Evolutionary conservation across 2,329 filamentous ascomycete species (phyloP).

Genomic region (Alternaria ethzedia): DNA sequence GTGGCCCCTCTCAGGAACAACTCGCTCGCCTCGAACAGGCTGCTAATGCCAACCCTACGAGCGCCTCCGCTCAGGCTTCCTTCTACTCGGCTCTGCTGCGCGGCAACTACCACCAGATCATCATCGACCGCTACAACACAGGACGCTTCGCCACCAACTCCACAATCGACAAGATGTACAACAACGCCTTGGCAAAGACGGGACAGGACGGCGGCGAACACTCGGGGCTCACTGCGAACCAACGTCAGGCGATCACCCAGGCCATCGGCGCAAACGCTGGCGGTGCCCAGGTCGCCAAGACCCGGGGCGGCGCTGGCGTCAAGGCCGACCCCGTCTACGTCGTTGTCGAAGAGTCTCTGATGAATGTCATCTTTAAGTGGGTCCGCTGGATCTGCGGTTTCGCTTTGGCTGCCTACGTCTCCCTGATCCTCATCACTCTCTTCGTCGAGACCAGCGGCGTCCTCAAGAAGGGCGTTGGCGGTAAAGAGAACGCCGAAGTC

Average conservation of each 20-base stretch:
- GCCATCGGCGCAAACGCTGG: constrained; percentile 75
- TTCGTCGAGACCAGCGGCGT: constrained; percentile 81
- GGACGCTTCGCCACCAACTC: constrained; percentile 83
- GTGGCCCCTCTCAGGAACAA: constrained; percentile 61
- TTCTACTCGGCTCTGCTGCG: constrained; percentile 92
- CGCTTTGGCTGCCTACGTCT: constrained; percentile 77
- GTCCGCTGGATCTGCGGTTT: constrained; percentile 85
- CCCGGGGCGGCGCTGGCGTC: constrained; percentile 67
- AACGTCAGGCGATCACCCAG: constrained; percentile 80
- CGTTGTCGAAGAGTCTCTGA: constrained; percentile 88
- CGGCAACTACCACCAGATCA: constrained; percentile 91
- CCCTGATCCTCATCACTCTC: constrained; percentile 79
- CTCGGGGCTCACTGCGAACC: constrained; percentile 60
- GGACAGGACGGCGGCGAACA: constrained; percentile 53
- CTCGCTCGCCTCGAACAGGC: constrained; percentile 87
- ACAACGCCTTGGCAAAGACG: constrained; percentile 72
- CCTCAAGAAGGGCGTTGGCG: constrained; percentile 77
- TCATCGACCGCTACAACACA: constrained; percentile 88
- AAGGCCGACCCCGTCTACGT: constrained; percentile 92
- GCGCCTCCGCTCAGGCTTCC: constrained; percentile 85
- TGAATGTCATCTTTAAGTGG: constrained; percentile 85
- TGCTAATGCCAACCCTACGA: constrained; percentile 90
- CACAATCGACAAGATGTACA: constrained; percentile 78
- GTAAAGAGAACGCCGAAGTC: constrained; percentile 75
- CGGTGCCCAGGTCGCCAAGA: constrained; percentile 69